These are phyloP conservation scores for rapeseed (Brassica napus) DNA, from an alignment of 345 rosid species.

Conservation along the genomic window Da-Ae NC_063444.1:27439501-27440000, in stretches of 20 bases:
- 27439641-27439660: conserved; percentile 42
- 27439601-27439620: conserved; percentile 75
- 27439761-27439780: conserved; percentile 43
- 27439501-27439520: conserved; percentile 58
- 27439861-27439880: too few relatives aligned
- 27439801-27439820: conserved; percentile 44
- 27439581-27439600: conserved; percentile 66
- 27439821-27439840: too few relatives aligned
- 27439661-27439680: conserved; percentile 33
- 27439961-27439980: too few relatives aligned
- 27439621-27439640: conserved; percentile 76
- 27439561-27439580: background rate
- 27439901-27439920: too few relatives aligned
- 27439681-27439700: background rate
- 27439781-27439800: conserved; percentile 60
- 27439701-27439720: conserved; percentile 29
- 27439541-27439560: background rate
- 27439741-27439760: conserved; percentile 64
- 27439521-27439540: conserved; percentile 62
- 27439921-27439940: too few relatives aligned
- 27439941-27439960: too few relatives aligned
- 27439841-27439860: too few relatives aligned
- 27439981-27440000: too few relatives aligned
- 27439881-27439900: too few relatives aligned
- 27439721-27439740: conserved; percentile 55